phyloP scores from a whole-genome alignment of 164 flowering plant species.

The Stephania cephalantha region DNA sequence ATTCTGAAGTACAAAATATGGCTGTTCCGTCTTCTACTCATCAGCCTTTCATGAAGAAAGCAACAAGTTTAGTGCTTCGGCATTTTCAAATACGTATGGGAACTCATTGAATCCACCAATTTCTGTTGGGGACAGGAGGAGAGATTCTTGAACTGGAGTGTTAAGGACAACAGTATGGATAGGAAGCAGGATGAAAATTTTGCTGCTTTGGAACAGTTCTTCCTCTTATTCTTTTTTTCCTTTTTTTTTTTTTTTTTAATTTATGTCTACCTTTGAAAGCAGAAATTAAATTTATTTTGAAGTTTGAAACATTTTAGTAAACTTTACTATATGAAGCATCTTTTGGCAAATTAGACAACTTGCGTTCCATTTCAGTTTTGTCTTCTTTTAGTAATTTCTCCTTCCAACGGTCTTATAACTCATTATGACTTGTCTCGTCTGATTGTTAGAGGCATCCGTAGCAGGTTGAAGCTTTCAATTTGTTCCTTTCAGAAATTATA shows the following conservation, averaged over 20 bases:
- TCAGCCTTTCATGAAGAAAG: constrained; percentile 19
- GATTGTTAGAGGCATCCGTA: not conserved
- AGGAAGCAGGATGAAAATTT: constrained; percentile 73
- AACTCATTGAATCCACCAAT: constrained; percentile 16
- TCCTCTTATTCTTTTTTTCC: not conserved
- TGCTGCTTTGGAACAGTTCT: constrained; percentile 84
- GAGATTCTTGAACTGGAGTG: constrained; percentile 17
- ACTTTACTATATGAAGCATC: not conserved
- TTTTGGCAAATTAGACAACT: not conserved
- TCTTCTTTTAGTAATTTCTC: not conserved
- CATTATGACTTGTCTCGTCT: not conserved
- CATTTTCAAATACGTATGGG: constrained; percentile 11
- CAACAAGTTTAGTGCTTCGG: constrained; percentile 17
- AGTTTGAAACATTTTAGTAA: not conserved
- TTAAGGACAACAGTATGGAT: constrained; percentile 26
- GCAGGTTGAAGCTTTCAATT: not conserved
- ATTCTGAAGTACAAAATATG: constrained; percentile 19
- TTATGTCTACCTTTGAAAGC: not conserved
- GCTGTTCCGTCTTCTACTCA: constrained; percentile 31
- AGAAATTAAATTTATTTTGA: not conserved
- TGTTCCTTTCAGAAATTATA: too few species aligned
- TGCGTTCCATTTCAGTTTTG: not conserved
- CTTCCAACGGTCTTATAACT: not conserved
- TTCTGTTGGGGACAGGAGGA: constrained; percentile 21
- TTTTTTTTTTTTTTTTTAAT: not conserved